phyloP scores from a whole-genome alignment of 345 rosid genomes.

The Boechera divaricarpa region DNA sequence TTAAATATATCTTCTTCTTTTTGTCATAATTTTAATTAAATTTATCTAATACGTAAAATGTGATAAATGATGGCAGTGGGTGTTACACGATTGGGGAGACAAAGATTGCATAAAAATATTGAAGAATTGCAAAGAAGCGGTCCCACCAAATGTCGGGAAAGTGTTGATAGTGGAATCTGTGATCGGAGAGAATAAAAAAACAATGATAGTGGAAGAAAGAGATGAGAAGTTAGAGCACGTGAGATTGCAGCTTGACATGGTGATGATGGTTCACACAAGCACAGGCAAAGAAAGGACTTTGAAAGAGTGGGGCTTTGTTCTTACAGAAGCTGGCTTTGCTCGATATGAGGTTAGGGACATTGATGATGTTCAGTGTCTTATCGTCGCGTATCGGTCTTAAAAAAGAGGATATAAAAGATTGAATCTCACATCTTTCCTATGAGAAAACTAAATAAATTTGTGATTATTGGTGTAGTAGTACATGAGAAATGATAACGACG shows the following conservation, averaged over 20 bases:
- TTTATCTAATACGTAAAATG: neutral
- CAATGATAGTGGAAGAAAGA: constrained; percentile 29
- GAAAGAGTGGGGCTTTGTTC: constrained; percentile 68
- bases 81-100: constrained; percentile 79
- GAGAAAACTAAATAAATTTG: too few relatives aligned
- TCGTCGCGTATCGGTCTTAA: constrained; percentile 56
- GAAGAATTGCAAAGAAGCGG: constrained; percentile 69
- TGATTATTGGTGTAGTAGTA: too few relatives aligned
- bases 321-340: constrained; percentile 62
- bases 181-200: constrained; percentile 45
- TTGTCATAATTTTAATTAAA: too few relatives aligned
- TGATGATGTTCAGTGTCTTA: constrained; percentile 51
- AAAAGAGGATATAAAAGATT: neutral
- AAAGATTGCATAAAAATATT: constrained; percentile 66
- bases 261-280: constrained; percentile 71
- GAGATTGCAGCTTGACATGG: constrained; percentile 71
- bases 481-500: too few relatives aligned
- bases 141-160: constrained; percentile 57
- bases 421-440: neutral
- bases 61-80: constrained; percentile 49
- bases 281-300: constrained; percentile 69
- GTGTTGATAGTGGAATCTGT: constrained; percentile 66
- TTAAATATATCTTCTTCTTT: neutral
- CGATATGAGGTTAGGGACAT: constrained; percentile 50
- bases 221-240: constrained; percentile 49